phyloP scores from a whole-genome alignment of 2,329 filamentous ascomycete genomes.

The Aspergillus amoenus region DNA sequence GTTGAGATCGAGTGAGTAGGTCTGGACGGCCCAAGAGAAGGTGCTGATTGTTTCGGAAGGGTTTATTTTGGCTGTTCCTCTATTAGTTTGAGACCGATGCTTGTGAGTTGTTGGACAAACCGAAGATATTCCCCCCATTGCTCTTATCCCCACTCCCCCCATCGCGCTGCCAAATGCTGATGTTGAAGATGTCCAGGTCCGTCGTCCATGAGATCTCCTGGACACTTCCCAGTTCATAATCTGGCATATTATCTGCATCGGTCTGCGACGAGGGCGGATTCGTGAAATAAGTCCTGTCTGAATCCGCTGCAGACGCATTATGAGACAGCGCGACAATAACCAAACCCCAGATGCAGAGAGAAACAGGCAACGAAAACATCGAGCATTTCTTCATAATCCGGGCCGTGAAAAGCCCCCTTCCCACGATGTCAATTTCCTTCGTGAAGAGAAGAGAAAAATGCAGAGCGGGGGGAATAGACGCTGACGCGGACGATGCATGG shows the following conservation, averaged over 20 bases:
- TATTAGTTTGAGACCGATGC: not conserved
- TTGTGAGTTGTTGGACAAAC: not conserved
- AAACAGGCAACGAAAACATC: not conserved
- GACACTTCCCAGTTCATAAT: not conserved
- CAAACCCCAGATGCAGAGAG: not conserved
- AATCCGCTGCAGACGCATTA: not conserved
- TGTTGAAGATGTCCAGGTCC: slow-evolving; percentile 1
- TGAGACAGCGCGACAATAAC: not conserved
- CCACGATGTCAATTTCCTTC: not conserved
- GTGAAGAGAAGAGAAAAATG: not conserved
- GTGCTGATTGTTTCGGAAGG: not conserved
- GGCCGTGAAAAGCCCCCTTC: not conserved
- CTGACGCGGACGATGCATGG: not conserved
- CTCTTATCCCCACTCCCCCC: not conserved
- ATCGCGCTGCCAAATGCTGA: slow-evolving; percentile 6
- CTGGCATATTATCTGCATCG: not conserved
- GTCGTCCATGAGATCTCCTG: slow-evolving; percentile 5
- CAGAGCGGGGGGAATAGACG: not conserved
- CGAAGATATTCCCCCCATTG: slow-evolving; percentile 4
- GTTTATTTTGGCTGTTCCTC: slow-evolving; percentile 1
- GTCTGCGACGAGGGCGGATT: not conserved
- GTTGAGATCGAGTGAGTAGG: slow-evolving; percentile 2
- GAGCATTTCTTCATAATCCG: not conserved
- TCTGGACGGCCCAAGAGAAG: slow-evolving; percentile 9
- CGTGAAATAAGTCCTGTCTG: not conserved